Percentiles rank a stretch among this genome's conserved stretches.
phyloP scores from a whole-genome alignment of 2,329 filamentous ascomycete species.

The Thelonectria blattea region DNA sequence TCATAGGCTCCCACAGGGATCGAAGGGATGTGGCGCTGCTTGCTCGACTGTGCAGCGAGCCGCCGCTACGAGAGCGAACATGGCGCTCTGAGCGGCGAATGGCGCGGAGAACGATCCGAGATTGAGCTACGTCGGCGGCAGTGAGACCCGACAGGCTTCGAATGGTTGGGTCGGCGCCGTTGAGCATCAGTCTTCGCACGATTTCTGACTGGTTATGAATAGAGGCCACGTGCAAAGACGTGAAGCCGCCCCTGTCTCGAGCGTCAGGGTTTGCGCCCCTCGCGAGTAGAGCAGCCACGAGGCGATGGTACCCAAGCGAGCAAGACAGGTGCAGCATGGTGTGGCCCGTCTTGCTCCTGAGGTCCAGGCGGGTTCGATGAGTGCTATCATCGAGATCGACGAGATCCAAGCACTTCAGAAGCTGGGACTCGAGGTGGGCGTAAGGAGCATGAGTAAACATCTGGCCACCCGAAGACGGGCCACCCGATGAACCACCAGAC shows the following conservation, averaged over 20 bases:
- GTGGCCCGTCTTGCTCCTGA: conserved; percentile 70
- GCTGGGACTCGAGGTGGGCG: conserved; percentile 67
- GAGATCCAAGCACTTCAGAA: conserved; percentile 77
- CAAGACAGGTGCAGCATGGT: conserved; percentile 83
- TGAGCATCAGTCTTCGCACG: conserved; percentile 74
- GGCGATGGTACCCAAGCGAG: conserved; percentile 74
- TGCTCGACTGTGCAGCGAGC: conserved; percentile 63
- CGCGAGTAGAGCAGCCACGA: conserved; percentile 77
- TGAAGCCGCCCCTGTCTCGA: conserved; percentile 80
- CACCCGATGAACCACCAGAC: conserved; percentile 51
- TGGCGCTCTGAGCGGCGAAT: conserved; percentile 68
- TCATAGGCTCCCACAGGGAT: conserved; percentile 68
- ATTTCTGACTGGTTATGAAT: conserved; percentile 79
- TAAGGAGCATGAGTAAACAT: conserved; percentile 51
- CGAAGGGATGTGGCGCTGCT: conserved; percentile 72
- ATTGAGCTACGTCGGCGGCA: conserved; percentile 73
- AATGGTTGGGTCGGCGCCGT: conserved; percentile 74
- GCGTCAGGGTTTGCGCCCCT: conserved; percentile 79
- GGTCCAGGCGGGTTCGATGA: conserved; percentile 70
- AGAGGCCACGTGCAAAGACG: conserved; percentile 80
- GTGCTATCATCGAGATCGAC: conserved; percentile 79
- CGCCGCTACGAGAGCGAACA: conserved; percentile 70
- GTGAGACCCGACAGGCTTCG: conserved; percentile 74
- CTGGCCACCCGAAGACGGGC: conserved; percentile 51
- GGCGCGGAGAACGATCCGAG: conserved; percentile 66